Percentiles rank a stretch among this genome's conserved stretches.
Evolutionary conservation across 2,329 filamentous ascomycete species (phyloP).

Genomic region (Fusarium scirpi): DNA sequence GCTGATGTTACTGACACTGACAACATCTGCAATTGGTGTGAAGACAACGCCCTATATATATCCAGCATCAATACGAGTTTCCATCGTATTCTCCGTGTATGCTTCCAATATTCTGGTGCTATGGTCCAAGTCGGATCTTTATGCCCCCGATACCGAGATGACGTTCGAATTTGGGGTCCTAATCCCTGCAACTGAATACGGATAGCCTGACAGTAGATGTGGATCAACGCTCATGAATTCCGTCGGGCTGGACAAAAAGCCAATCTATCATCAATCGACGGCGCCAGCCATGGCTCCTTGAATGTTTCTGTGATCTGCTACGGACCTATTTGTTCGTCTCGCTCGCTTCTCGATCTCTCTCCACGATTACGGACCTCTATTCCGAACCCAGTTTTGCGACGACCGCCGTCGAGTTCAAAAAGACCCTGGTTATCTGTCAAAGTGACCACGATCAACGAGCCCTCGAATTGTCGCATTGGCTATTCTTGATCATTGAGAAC

Average conservation of each 20-base stretch:
- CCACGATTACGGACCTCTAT: background rate
- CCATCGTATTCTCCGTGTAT: constrained; percentile 9
- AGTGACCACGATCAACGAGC: constrained; percentile 18
- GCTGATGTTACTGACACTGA: background rate
- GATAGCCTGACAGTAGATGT: constrained; percentile 25
- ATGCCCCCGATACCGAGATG: constrained; percentile 44
- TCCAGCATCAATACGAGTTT: constrained; percentile 4
- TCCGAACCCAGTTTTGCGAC: constrained; percentile 1
- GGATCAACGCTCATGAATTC: constrained; percentile 42
- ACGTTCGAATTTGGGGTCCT: constrained; percentile 37
- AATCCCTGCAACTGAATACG: constrained; percentile 38
- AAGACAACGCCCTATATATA: background rate
- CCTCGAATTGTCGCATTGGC: constrained; percentile 12
- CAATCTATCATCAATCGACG: constrained; percentile 40
- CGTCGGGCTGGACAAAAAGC: constrained; percentile 38
- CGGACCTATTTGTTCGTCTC: constrained; percentile 13
- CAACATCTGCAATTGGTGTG: background rate
- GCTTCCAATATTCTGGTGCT: background rate
- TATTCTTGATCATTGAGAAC: constrained; percentile 1
- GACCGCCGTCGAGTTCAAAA: constrained; percentile 24
- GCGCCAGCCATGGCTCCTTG: constrained; percentile 30
- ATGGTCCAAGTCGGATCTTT: constrained; percentile 35
- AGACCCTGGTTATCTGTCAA: constrained; percentile 9
- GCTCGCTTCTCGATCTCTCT: constrained; percentile 27
- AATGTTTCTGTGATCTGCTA: constrained; percentile 10